Base-by-base conservation (phyloP, 768 basidiomycete species). In the Amanita brunnescens region DNA sequence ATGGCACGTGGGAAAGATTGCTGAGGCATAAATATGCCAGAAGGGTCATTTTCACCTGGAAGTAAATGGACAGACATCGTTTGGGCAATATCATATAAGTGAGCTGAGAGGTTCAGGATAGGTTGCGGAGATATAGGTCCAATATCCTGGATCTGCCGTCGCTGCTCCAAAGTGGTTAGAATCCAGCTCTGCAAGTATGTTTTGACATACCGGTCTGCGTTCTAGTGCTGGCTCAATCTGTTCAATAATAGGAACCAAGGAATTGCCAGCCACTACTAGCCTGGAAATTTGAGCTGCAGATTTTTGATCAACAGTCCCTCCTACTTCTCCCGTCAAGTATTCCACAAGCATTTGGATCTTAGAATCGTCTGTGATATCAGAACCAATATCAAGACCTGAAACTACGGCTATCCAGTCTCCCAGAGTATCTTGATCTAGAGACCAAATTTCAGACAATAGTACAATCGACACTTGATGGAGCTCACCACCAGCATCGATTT, bases 1-100 rank as follows among this genome's bases (percentile, higher is more conserved):
- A 98, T 93, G 5, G 91, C 87, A 29, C 84, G 80, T 43, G 96
- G 96, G 57, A 98, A 77, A 0, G 91, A 77, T 60, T 96, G 96
- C 64, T 99, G 96, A 2, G 96, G 96, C 57, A 99, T 70, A 34
- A 94, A 91, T 0, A 79, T 77, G 0, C 90, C 91, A 12, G 91
- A 79, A 2, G 95, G 96, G 66, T 99, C 96, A 32, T 77, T 74
- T 47, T 82, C 80, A 6, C 96, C 96, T 2, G 94, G 91, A 37
- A 98, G 73, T 24, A 99, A 71, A 60, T 94, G 91, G 30, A 97
- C 75, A 1, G 94, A 89, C 57, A 99, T 72, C 14, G 81, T 76
- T 10, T 80, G 77, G 5, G 82, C 78, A 43, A 97, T 75, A 58
- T 96, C 91, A 32, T 77, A 67, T 37, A 98, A 72, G 55, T 86